Conservation (phyloP, 2,329 filamentous ascomycete species). For the Diaporthe capsici region DNA sequence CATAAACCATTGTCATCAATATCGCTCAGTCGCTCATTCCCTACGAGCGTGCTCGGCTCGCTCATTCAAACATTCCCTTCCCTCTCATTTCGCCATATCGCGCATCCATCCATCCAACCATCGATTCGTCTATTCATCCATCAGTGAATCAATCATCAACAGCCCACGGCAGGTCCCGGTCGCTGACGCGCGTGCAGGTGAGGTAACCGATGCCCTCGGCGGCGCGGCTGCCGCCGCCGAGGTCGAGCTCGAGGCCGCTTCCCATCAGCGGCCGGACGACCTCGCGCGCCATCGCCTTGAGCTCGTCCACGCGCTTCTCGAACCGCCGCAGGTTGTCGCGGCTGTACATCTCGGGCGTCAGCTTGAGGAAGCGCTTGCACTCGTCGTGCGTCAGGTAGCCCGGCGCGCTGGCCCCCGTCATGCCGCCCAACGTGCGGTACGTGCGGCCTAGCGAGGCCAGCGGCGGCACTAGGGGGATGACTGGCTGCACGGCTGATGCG, state of each 20-base stretch:
- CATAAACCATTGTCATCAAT: constrained; percentile 28
- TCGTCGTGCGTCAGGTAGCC: constrained; percentile 87
- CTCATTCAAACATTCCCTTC: constrained; percentile 1
- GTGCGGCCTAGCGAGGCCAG: constrained; percentile 77
- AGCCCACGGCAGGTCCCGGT: constrained; percentile 66
- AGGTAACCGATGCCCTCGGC: constrained; percentile 63
- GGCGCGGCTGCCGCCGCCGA: constrained; percentile 62
- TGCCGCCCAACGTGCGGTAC: constrained; percentile 81
- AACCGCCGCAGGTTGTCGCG: constrained; percentile 89
- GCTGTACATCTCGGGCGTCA: constrained; percentile 85
- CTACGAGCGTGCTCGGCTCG: neutral
- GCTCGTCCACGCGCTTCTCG: constrained; percentile 88
- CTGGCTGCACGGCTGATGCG: constrained; percentile 2
- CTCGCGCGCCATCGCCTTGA: constrained; percentile 87
- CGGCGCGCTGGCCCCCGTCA: constrained; percentile 58
- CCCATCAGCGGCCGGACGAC: constrained; percentile 88
- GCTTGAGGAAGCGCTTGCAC: constrained; percentile 89
- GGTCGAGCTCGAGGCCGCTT: constrained; percentile 85
- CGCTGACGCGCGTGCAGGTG: constrained; percentile 64
- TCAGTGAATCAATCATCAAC: constrained; percentile 50
- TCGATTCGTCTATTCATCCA: neutral
- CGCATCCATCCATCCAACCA: neutral
- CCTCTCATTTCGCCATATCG: neutral
- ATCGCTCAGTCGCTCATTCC: constrained; percentile 11
- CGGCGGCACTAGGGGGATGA: constrained; percentile 53